These are phyloP conservation scores for Diaporthe batatas DNA, from an alignment of 2,329 filamentous ascomycete species.

Conservation along the genomic window DNA sequence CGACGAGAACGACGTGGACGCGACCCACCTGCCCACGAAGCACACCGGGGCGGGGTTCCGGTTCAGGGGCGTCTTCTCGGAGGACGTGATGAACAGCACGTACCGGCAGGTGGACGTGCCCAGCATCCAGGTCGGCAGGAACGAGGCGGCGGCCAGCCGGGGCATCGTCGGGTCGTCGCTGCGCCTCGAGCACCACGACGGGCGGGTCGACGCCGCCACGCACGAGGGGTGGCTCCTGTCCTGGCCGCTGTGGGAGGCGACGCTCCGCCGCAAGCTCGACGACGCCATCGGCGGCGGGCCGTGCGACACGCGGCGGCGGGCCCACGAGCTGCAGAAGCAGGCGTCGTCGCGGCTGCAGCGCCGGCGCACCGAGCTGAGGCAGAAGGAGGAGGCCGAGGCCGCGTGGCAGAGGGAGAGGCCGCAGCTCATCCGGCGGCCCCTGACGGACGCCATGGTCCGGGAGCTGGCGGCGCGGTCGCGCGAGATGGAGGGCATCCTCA, in stretches of 20 bases:
- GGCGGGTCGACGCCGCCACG: background rate
- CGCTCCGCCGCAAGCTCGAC: slow-evolving; percentile 13
- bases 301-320: slow-evolving; percentile 21
- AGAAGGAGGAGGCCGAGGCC: background rate
- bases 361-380: background rate
- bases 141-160: background rate
- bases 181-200: slow-evolving; percentile 22
- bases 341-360: background rate
- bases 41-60: slow-evolving; percentile 12
- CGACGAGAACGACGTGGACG: background rate
- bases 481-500: slow-evolving; percentile 31
- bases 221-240: slow-evolving; percentile 12
- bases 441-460: background rate
- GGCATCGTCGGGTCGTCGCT: background rate
- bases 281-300: slow-evolving; percentile 26
- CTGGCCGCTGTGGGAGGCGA: slow-evolving; percentile 30
- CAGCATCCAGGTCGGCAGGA: background rate
- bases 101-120: slow-evolving; percentile 36
- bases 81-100: background rate
- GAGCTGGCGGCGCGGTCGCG: background rate
- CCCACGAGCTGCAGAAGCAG: background rate
- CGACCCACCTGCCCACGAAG: background rate
- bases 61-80: background rate
- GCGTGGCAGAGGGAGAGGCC: background rate
- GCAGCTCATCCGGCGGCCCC: background rate